Evolutionary conservation across 371 early-diverging fungal species (phyloP), one percentile per base, ranked within the genome.

Genomic region (Thermomucor indicae-seudaticae): DNA sequence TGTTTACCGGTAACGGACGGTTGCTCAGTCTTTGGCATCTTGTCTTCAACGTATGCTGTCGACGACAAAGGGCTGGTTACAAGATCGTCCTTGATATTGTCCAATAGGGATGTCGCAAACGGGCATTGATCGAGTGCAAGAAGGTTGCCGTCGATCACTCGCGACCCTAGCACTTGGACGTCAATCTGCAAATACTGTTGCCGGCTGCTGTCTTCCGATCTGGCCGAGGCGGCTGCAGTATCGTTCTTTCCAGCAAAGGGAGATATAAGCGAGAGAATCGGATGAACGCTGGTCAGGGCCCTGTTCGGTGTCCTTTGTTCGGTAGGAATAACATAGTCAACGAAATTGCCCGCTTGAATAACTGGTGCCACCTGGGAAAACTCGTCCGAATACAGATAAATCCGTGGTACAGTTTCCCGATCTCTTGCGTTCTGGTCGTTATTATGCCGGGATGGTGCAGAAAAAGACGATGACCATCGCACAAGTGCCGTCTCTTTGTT

Each of bases 111-210:
- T 3, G 47, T 52, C 17, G 58, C 58, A 43, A 47, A 48, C 0
- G 56, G 49, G 37, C 57, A 67, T 42, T 67, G 62, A 8, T 63
- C 51, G 11, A 70, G 35, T 0, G 67, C 44, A 20, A 64, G 31
- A 16, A 68, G 47, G 29, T 61, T 57, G 6, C 66, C 64, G 17
- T 65, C 58, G 12, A 68, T 64, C 3, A 72, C 57, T 5, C 55
- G 62, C 1, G 72, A 72, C 7, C 64, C 59, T 19, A 72, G 58
- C 4, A 72, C 69, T 49, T 72, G 65, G 37, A 72, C 72, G 49
- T 72, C 72, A 24, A 72, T 68, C 32, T 72, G 66, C 10, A 72
- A 44, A 39, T 64, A 72, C 30, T 53, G 27, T 52, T 37, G 37
- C 19, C 35, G 3, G 4, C 2, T 47, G 12, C 47, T 20, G 16